Conservation (phyloP, 2,329 filamentous ascomycete species). For the Phaeosphaeriaceae sp. region DNA sequence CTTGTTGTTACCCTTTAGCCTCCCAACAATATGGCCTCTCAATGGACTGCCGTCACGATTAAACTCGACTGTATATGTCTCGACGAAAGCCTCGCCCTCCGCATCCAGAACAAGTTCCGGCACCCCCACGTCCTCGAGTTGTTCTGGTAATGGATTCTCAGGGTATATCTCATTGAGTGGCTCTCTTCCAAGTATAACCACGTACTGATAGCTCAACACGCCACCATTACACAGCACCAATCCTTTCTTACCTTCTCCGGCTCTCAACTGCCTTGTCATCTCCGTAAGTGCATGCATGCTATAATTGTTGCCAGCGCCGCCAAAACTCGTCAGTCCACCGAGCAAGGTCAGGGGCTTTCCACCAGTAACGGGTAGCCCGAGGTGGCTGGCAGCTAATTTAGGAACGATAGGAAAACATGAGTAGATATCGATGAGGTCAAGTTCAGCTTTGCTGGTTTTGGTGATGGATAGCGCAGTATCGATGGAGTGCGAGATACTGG, state of each 20-base stretch:
- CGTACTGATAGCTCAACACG: conserved; percentile 69
- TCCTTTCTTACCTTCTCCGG: conserved; percentile 55
- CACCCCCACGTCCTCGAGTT: conserved; percentile 48
- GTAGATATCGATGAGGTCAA: conserved; percentile 70
- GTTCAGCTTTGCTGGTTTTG: conserved; percentile 55
- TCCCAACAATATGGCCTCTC: conserved; percentile 60
- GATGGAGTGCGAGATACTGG: conserved; percentile 64
- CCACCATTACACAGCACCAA: conserved; percentile 71
- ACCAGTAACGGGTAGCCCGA: conserved; percentile 58
- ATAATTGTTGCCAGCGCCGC: conserved; percentile 74
- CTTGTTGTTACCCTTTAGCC: conserved; percentile 54
- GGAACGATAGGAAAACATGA: conserved; percentile 74
- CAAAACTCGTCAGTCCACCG: conserved; percentile 71
- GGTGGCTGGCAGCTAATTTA: conserved; percentile 67
- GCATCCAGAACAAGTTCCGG: conserved; percentile 50
- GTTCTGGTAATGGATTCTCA: conserved; percentile 53
- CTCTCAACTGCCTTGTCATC: conserved; percentile 57
- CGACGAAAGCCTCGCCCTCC: conserved; percentile 59
- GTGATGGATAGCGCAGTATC: conserved; percentile 60
- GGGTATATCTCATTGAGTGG: conserved; percentile 57
- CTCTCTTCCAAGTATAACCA: conserved; percentile 61
- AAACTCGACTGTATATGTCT: conserved; percentile 69
- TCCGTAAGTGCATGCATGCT: conserved; percentile 64
- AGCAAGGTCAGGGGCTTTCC: conserved; percentile 65
- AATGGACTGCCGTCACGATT: conserved; percentile 57